Conservation (phyloP, 768 basidiomycete genomes). For the Butyriboletus loyo region DNA sequence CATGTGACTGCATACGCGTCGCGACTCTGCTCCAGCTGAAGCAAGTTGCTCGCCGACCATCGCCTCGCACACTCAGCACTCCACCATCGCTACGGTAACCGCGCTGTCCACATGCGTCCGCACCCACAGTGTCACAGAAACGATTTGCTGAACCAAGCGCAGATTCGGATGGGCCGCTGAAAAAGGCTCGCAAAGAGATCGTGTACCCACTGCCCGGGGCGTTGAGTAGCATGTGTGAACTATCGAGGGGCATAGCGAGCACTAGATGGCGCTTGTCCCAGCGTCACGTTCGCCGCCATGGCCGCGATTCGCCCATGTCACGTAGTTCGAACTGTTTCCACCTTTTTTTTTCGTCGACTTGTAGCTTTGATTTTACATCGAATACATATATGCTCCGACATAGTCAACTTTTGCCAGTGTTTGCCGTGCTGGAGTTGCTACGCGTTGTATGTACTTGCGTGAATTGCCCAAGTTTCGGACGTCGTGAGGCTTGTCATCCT, state of each 20-base stretch:
- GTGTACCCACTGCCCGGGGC: too few relatives aligned
- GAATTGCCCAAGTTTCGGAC: not conserved
- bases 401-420: not conserved
- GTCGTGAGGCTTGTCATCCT: not conserved
- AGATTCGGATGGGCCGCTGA: too few relatives aligned
- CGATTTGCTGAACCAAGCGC: too few relatives aligned
- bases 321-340: too few relatives aligned
- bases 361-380: not conserved
- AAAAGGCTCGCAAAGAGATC: too few relatives aligned
- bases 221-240: too few relatives aligned
- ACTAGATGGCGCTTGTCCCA: not conserved
- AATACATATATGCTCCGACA: not conserved
- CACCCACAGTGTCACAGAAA: too few relatives aligned
- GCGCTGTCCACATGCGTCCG: too few relatives aligned
- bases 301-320: not conserved
- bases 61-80: too few relatives aligned
- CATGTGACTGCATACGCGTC: conserved; percentile 4
- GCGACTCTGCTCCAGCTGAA: too few relatives aligned
- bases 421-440: not conserved
- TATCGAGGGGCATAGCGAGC: not conserved
- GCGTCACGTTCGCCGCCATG: not conserved
- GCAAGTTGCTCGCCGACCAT: too few relatives aligned
- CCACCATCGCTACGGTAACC: too few relatives aligned
- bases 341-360: not conserved
- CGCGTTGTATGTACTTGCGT: not conserved